Percentiles rank a stretch among this genome's conserved stretches.
phyloP scores from a whole-genome alignment of 2,329 filamentous ascomycete species.

The Aspergillus ibericus region DNA sequence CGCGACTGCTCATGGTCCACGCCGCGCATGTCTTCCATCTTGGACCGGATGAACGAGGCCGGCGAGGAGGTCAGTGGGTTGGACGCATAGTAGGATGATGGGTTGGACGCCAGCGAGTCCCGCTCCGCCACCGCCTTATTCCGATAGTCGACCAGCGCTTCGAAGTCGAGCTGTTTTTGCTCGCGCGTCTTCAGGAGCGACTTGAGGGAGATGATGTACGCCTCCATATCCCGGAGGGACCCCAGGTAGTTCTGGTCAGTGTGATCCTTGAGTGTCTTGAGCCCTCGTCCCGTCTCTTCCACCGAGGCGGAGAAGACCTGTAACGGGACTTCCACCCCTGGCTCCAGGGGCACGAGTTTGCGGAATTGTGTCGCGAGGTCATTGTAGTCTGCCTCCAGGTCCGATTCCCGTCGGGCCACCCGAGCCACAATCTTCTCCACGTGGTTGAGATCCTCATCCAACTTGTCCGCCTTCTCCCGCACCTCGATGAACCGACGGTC shows the following conservation, averaged over 20 bases:
- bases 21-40: conserved; percentile 93
- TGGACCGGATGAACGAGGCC: conserved; percentile 83
- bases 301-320: conserved; percentile 85
- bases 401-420: conserved; percentile 81
- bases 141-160: conserved; percentile 92
- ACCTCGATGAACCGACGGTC: conserved; percentile 95
- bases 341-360: conserved; percentile 85
- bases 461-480: conserved; percentile 84
- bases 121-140: conserved; percentile 86
- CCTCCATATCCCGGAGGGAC: conserved; percentile 90
- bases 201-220: conserved; percentile 86
- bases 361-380: conserved; percentile 95
- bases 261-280: conserved; percentile 79
- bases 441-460: conserved; percentile 88
- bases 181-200: conserved; percentile 87
- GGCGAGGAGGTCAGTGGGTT: conserved; percentile 62
- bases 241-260: conserved; percentile 96
- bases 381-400: conserved; percentile 82
- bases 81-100: conserved; percentile 57
- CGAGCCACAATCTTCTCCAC: conserved; percentile 95
- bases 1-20: conserved; percentile 94
- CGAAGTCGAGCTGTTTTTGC: conserved; percentile 96
- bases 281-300: conserved; percentile 75
- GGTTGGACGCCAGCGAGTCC: conserved; percentile 71
- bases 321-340: conserved; percentile 76